Conservation (phyloP, 2,329 filamentous ascomycete genomes). For the Diaporthe velutina region DNA sequence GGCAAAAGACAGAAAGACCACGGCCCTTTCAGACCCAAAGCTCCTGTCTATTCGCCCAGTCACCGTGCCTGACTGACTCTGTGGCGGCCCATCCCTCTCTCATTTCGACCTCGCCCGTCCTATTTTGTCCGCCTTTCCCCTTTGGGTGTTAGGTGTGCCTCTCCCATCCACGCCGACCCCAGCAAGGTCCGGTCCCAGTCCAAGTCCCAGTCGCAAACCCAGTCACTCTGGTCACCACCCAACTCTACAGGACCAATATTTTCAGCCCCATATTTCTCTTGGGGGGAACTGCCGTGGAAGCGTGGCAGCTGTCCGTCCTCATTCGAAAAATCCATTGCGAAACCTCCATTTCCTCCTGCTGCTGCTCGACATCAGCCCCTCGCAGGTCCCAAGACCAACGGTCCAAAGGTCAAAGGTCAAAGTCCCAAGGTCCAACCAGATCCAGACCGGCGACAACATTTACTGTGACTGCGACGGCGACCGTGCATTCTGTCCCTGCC, state of each 20-base stretch:
- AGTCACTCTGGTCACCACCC: conserved; percentile 1
- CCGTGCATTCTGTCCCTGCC: conserved; percentile 27
- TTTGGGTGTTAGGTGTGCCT: conserved; percentile 27
- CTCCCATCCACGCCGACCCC: conserved; percentile 28
- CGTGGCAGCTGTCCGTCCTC: conserved; percentile 26
- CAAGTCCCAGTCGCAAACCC: neutral
- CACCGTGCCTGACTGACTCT: conserved; percentile 21
- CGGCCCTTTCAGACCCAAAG: neutral
- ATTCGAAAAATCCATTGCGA: conserved; percentile 33
- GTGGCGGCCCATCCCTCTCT: conserved; percentile 15
- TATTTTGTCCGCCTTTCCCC: conserved; percentile 28
- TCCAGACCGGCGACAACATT: conserved; percentile 17
- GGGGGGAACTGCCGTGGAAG: conserved; percentile 21
- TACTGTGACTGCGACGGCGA: neutral
- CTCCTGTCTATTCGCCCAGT: neutral
- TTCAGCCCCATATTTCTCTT: conserved; percentile 39
- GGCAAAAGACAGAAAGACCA: neutral
- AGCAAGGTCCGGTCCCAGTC: conserved; percentile 28
- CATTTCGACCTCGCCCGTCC: conserved; percentile 22
- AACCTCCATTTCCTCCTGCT: neutral
- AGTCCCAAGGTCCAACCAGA: conserved; percentile 1
- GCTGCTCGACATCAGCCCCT: neutral
- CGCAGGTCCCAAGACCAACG: neutral
- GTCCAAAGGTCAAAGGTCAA: conserved; percentile 10
- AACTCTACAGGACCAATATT: conserved; percentile 36